Base-by-base conservation (phyloP, 495 filamentous ascomycete species). In the Hypoxylon fuscum region DNA sequence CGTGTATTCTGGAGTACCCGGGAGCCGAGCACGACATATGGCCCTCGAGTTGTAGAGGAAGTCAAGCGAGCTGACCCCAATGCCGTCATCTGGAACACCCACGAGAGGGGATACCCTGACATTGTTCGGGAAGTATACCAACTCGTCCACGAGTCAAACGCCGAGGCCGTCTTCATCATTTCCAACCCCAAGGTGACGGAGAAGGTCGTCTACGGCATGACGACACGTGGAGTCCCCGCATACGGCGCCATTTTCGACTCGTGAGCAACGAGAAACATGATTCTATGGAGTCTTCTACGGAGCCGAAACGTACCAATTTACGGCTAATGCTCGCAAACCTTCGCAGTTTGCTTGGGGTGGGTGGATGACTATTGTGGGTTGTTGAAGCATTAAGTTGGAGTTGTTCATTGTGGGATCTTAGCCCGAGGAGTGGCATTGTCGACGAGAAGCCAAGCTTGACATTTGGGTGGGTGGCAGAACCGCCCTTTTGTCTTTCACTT, bases 241-340 rank as follows among this genome's bases (percentile, higher is more conserved):
- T 93, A 86, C 75, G 91, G 90, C 23, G 86, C 90, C 5, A 90
- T 95, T 60, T 93, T 90, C 72, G 91, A 93, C 77, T 92, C 90
- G 22, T 92, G 41, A 74, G 9, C 25, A 17, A 45, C 29, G 17
- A 10, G 20, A 40, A 43, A 11, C 32, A 45, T 42, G 1, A 27
- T 52, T n/a, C n/a, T n/a, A n/a, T n/a, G n/a, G n/a, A n/a, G n/a
- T n/a, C n/a, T 42, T n/a, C 12, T 20, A 46, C 25, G 40, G 42
- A 15, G 25, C 37, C 20, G 48, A 31, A 43, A 31, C 6, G 5
- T 17, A 15, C 37, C 2, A 11, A 41, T 10, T 38, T 20, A 42
- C 41, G 41, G 52, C 29, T 58, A 61, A 60, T 56, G 45, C 18
- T 20, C 37, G 44, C 20, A 45, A 55, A 27, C 15, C 55, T 32